Base-by-base conservation (phyloP, 257 asterid species). In the Petunia axillaris region DNA sequence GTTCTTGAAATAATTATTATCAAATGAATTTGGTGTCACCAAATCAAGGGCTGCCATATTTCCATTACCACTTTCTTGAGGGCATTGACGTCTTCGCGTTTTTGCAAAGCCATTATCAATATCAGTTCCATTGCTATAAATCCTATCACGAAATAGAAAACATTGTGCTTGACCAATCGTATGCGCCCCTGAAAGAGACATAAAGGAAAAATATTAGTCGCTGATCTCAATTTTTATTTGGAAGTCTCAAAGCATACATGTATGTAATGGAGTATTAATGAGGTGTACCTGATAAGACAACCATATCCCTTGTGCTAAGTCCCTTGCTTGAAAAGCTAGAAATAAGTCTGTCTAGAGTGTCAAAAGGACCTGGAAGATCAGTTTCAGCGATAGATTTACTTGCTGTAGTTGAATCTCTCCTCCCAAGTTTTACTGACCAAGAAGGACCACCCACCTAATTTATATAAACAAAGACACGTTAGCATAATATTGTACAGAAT, bases 11-110 rank as follows among this genome's bases (percentile, higher is more conserved):
- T 89, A 87, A 57, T 84, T 89, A 82, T 85, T 85, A 80, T 87
- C 92, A 73, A 89, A 89, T 0, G 88, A 80, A 76, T 82, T 81
- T 0, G 92, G 92, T 2, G 90, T 89, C 41, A 87, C 90, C 83
- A 87, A 78, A 79, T 88, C 90, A 4, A 87, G 87, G 1, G 92
- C 71, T 10, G 92, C 90, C 82, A 87, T 14, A 3, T 87, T 87
- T 15, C 57, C 1, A 77, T 85, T 80, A 4, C 89, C 88, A 7
- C 84, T 82, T 6, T 78, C 40, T 86, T 77, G 16, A 67, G 75
- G 75, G n/a, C 75, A 67, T 0, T 8, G 54, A 1, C 75, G 75
- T 67, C 75, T 41, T 67, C 89, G 53, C 0, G 85, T 79, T 60
- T 81, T 74, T 0, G 90, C 91, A 9, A 87, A 89, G 0, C 83